A percentile compares a stretch with the other conserved stretches of the same genome.
phyloP scores from a whole-genome alignment of 2,329 filamentous ascomycete genomes.

The Cryphonectria parasitica region DNA sequence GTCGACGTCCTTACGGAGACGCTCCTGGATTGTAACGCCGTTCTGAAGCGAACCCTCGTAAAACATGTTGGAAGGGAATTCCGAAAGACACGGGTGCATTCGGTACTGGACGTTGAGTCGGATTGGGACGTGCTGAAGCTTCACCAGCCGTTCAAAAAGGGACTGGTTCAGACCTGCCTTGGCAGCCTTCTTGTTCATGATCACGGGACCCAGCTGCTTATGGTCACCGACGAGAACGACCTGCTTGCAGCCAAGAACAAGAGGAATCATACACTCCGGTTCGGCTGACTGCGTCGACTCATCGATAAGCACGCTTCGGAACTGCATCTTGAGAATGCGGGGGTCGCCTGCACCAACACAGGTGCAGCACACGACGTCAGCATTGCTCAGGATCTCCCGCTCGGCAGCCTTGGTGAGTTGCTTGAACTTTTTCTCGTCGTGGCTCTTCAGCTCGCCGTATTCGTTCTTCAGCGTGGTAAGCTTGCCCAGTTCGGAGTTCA shows the following conservation, averaged over 20 bases:
- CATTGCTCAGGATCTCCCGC: slow-evolving; percentile 91
- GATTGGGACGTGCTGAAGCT: slow-evolving; percentile 87
- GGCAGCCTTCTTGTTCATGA: slow-evolving; percentile 99
- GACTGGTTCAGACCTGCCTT: slow-evolving; percentile 98
- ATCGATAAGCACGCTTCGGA: slow-evolving; percentile 96
- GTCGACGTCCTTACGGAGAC: slow-evolving; percentile 89
- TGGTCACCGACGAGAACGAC: slow-evolving; percentile 98
- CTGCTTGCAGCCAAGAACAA: slow-evolving; percentile 97
- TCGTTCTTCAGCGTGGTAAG: slow-evolving; percentile 92
- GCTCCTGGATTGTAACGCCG: slow-evolving; percentile 86
- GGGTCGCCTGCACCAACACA: slow-evolving; percentile 97
- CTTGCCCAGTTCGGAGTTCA: slow-evolving; percentile 90
- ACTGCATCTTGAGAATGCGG: slow-evolving; percentile 94
- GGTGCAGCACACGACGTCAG: slow-evolving; percentile 98
- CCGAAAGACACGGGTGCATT: slow-evolving; percentile 97
- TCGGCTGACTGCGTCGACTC: slow-evolving; percentile 98
- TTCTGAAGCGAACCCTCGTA: slow-evolving; percentile 98
- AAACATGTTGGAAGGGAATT: slow-evolving; percentile 99
- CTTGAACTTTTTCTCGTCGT: slow-evolving; percentile 99
- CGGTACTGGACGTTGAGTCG: slow-evolving; percentile 96
- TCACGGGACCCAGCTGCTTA: slow-evolving; percentile 95
- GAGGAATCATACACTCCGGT: slow-evolving; percentile 97
- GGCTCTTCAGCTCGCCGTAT: slow-evolving; percentile 86
- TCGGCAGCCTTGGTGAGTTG: slow-evolving; percentile 92
- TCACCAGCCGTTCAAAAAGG: slow-evolving; percentile 95